Conservation (phyloP, 192 early-diverging fungal genomes). For the Bifiguratus adelaidae region DNA sequence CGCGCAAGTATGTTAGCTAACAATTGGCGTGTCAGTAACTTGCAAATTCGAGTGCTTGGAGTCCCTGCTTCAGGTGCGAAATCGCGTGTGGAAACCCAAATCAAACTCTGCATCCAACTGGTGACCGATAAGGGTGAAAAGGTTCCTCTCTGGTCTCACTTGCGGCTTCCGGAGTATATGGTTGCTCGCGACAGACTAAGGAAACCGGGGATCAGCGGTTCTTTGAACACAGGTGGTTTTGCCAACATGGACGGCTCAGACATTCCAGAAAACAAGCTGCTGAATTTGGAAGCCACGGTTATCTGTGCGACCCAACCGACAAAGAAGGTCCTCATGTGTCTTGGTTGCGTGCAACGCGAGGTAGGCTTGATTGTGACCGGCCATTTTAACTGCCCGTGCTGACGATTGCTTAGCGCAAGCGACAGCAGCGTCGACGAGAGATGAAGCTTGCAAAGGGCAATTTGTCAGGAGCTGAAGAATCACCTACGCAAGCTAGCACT, state of each 20-base stretch:
- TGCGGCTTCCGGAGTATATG: constrained; percentile 78
- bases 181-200: constrained; percentile 72
- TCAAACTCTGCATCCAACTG: constrained; percentile 82
- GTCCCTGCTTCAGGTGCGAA: constrained; percentile 55
- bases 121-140: constrained; percentile 63
- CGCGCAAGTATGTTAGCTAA: too few species aligned
- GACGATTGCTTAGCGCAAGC: constrained; percentile 31
- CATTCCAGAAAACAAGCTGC: constrained; percentile 14
- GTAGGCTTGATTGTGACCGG: not conserved
- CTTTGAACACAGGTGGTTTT: constrained; percentile 12
- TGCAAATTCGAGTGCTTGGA: constrained; percentile 24
- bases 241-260: constrained; percentile 2
- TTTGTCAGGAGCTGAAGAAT: not conserved
- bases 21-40: constrained; percentile 6
- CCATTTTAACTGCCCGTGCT: not conserved
- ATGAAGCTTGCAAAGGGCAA: constrained; percentile 24
- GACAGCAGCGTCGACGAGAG: constrained; percentile 49
- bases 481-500: constrained; percentile 5
- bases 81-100: constrained; percentile 92
- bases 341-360: constrained; percentile 79
- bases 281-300: constrained; percentile 70
- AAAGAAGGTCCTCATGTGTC: constrained; percentile 68
- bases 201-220: constrained; percentile 7
- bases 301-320: constrained; percentile 78
- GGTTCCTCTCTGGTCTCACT: constrained; percentile 70